Conservation (phyloP, 2,329 filamentous ascomycete species). For the Nemania bipapillata region DNA sequence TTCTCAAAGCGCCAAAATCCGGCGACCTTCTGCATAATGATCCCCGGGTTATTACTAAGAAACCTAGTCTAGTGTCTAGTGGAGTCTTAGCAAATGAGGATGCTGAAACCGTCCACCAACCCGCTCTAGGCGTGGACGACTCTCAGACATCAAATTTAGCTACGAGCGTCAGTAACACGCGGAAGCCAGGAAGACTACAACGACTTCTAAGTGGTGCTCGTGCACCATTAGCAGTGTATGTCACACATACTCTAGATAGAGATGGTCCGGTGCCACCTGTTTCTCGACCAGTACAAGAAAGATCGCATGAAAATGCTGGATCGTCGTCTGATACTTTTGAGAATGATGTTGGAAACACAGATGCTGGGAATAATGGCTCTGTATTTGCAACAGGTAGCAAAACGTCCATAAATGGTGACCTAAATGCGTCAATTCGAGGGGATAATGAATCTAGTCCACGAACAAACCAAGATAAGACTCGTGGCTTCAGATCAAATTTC, state of each 20-base stretch:
- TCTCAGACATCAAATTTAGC: conserved; percentile 50
- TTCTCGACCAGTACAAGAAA: conserved; percentile 53
- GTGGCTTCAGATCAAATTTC: conserved; percentile 34
- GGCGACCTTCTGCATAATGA: background rate
- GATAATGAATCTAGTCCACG: background rate
- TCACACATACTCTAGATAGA: conserved; percentile 50
- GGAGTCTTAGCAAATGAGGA: conserved; percentile 22
- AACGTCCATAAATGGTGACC: background rate
- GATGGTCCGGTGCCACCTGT: conserved; percentile 52
- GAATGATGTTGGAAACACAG: conserved; percentile 53
- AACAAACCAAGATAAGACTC: conserved; percentile 16
- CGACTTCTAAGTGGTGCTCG: conserved; percentile 55
- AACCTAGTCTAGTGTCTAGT: background rate
- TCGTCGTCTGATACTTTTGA: conserved; percentile 53
- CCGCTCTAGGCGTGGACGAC: conserved; percentile 44
- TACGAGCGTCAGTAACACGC: conserved; percentile 53
- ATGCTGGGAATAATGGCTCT: conserved; percentile 60
- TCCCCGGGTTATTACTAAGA: background rate
- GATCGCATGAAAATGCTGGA: conserved; percentile 52
- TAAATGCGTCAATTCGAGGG: background rate
- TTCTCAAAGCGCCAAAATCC: background rate
- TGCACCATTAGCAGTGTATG: conserved; percentile 49
- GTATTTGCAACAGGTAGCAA: conserved; percentile 56
- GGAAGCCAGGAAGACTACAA: conserved; percentile 55
- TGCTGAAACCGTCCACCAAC: conserved; percentile 42